Percentiles rank a stretch among this genome's conserved stretches.
Evolutionary conservation across 2,329 filamentous ascomycete species (phyloP).

Genomic region (Fonsecaea pedrosoi): DNA sequence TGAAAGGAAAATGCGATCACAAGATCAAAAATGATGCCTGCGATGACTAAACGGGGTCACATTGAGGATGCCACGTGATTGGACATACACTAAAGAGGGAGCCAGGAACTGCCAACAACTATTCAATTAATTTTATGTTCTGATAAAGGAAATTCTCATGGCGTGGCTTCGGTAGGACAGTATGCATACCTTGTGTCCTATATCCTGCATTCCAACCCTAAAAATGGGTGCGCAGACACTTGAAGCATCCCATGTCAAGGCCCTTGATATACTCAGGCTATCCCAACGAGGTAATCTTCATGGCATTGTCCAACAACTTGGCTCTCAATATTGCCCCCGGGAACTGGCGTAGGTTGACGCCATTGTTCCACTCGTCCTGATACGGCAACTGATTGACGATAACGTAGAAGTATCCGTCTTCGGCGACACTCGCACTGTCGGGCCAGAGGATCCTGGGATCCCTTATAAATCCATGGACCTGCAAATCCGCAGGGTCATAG

Average conservation of each 20-base stretch:
- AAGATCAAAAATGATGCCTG: neutral
- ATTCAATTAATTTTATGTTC: too few relatives aligned
- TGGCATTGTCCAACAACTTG: conserved; percentile 51
- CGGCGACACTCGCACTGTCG: conserved; percentile 51
- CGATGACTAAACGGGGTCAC: neutral
- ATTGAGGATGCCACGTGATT: too few relatives aligned
- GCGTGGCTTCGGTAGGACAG: neutral
- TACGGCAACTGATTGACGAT: conserved; percentile 59
- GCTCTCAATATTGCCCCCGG: conserved; percentile 56
- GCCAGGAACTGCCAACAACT: too few relatives aligned
- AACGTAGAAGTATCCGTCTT: conserved; percentile 56
- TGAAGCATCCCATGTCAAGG: neutral
- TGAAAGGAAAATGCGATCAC: neutral
- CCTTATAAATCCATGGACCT: conserved; percentile 49
- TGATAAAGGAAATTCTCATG: too few relatives aligned
- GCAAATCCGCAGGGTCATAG: conserved; percentile 49
- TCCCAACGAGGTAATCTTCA: conserved; percentile 43
- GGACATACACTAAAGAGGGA: too few relatives aligned
- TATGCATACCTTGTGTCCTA: neutral
- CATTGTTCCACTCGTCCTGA: conserved; percentile 57
- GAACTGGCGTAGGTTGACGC: conserved; percentile 50
- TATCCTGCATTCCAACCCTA: neutral
- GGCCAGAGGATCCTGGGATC: conserved; percentile 56
- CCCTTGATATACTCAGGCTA: neutral
- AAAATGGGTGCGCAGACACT: too few relatives aligned